phyloP scores from a whole-genome alignment of 257 asterid species.

The Echites panduratus region DNA sequence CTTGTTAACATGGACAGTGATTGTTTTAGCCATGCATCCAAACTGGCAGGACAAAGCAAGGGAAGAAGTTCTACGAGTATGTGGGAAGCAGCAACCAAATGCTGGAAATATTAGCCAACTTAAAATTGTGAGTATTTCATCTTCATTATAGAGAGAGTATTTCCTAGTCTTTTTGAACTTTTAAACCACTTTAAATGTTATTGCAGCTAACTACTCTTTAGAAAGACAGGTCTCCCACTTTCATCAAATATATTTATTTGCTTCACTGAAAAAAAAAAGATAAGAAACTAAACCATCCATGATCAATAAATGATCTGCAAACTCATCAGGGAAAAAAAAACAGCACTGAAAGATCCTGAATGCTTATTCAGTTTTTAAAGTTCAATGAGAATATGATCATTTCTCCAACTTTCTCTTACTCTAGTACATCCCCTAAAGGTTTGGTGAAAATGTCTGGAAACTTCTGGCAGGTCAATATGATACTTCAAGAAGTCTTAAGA shows the following conservation, averaged over 20 bases:
- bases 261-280: not conserved
- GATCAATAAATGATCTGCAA: not conserved
- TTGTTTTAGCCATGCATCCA: conserved; percentile 46
- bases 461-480: conserved; percentile 38
- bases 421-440: not conserved
- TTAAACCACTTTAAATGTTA: not conserved
- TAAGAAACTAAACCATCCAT: not conserved
- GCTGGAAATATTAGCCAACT: conserved; percentile 36
- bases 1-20: conserved; percentile 46
- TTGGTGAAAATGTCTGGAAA: not conserved
- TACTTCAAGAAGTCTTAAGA: conserved; percentile 44
- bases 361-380: not conserved
- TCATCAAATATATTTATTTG: too few species aligned
- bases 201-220: not conserved
- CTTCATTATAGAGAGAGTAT: not conserved
- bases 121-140: conserved; percentile 37
- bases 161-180: not conserved
- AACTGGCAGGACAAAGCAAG: conserved; percentile 54
- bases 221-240: not conserved
- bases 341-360: not conserved
- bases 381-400: not conserved
- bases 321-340: too few species aligned
- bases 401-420: not conserved
- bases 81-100: conserved; percentile 33
- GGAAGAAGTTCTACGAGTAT: conserved; percentile 36